Percentiles rank a stretch among this genome's conserved stretches.
Evolutionary conservation across 441 rosid genomes (phyloP).

Genomic region (Cnidoscolus chayamansa): DNA sequence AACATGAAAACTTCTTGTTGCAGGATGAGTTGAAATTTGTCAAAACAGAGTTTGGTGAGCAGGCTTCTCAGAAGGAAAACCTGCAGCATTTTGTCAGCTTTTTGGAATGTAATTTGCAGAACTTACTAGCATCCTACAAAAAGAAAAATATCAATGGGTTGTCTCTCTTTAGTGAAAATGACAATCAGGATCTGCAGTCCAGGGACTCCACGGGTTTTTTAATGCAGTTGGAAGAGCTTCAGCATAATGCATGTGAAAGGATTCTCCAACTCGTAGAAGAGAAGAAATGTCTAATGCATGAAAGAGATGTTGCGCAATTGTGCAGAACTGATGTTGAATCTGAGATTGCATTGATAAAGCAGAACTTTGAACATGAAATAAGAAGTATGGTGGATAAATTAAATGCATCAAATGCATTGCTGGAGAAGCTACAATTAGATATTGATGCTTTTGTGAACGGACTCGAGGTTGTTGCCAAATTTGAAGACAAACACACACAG

Average conservation of each 20-base stretch:
- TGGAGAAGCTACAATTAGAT: conserved; percentile 64
- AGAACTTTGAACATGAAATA: conserved; percentile 50
- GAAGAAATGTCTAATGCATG: conserved; percentile 49
- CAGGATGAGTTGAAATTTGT: conserved; percentile 53
- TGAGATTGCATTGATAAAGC: conserved; percentile 49
- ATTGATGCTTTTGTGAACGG: conserved; percentile 55
- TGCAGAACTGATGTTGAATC: conserved; percentile 45
- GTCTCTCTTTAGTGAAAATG: conserved; percentile 33
- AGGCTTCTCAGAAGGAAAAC: conserved; percentile 47
- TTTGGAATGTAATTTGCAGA: conserved; percentile 46
- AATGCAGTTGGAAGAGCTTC: conserved; percentile 52
- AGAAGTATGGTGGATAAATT: conserved; percentile 44
- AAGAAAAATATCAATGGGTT: conserved; percentile 35
- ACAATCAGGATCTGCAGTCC: conserved; percentile 40
- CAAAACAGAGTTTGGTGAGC: conserved; percentile 41
- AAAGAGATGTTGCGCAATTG: conserved; percentile 46
- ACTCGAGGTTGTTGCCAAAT: conserved; percentile 50
- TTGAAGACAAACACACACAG: conserved; percentile 51
- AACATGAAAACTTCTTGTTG: conserved; percentile 38
- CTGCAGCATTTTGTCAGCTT: conserved; percentile 41
- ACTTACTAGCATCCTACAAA: conserved; percentile 38
- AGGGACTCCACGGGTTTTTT: conserved; percentile 38
- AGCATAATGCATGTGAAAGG: conserved; percentile 49
- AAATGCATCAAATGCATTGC: conserved; percentile 42
- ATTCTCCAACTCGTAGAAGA: conserved; percentile 49